Percentiles rank a stretch among this genome's conserved stretches.
Conservation (phyloP, 73 alveolate species). For the Tetrahymena malaccensis region DNA sequence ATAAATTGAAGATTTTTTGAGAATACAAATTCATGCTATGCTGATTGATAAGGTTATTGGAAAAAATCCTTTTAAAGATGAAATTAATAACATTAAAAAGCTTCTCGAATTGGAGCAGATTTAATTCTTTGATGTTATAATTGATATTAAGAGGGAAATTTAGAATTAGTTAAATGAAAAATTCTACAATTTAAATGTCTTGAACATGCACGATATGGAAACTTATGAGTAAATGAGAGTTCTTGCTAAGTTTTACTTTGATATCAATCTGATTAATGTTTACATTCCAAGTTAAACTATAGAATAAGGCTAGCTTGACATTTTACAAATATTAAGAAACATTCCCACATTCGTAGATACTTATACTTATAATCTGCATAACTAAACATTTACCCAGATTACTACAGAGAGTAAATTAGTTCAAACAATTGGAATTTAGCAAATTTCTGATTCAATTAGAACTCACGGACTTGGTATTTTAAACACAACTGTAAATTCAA, state of each 20-base stretch:
- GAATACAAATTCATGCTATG: constrained; percentile 89
- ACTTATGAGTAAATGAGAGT: constrained; percentile 95
- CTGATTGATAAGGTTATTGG: constrained; percentile 73
- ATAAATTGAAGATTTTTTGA: constrained; percentile 89
- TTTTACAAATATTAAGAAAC: constrained; percentile 73
- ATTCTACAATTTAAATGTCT: constrained; percentile 94
- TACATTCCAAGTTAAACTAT: constrained; percentile 90
- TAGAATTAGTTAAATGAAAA: constrained; percentile 77
- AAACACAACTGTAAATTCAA: constrained; percentile 83
- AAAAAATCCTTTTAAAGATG: constrained; percentile 74
- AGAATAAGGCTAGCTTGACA: constrained; percentile 88
- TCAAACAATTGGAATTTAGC: constrained; percentile 72
- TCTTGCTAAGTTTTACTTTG: constrained; percentile 85
- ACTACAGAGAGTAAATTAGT: constrained; percentile 75
- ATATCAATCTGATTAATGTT: constrained; percentile 69
- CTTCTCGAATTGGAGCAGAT: constrained; percentile 75
- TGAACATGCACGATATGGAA: constrained; percentile 91
- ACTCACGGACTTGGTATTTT: constrained; percentile 97
- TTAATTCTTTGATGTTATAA: constrained; percentile 79
- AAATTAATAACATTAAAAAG: constrained; percentile 66
- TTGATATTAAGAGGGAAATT: constrained; percentile 80
- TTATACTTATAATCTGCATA: constrained; percentile 89
- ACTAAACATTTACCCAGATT: constrained; percentile 76
- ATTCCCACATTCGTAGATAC: constrained; percentile 68
- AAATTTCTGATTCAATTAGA: constrained; percentile 81